A percentile compares a stretch with the other conserved stretches of the same genome.
Evolutionary conservation across 441 rosid genomes (phyloP).

Genomic region (Theobroma grandiflorum): DNA sequence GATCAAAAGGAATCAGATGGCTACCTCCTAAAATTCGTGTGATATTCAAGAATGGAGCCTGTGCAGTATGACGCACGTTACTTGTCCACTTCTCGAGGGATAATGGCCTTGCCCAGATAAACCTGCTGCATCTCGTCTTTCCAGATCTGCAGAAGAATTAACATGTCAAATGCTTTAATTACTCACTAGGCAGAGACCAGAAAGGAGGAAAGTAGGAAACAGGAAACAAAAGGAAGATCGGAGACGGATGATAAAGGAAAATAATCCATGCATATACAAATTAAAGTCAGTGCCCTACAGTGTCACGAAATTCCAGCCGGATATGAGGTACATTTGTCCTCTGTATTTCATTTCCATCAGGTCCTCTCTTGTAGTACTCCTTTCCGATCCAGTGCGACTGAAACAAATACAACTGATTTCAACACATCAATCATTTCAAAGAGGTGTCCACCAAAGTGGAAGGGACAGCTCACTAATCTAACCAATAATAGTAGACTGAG

Average conservation of each 20-base stretch:
- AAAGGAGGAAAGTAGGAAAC: neutral
- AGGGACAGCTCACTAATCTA: neutral
- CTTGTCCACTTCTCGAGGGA: conserved; percentile 69
- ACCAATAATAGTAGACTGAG: neutral
- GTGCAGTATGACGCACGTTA: conserved; percentile 32
- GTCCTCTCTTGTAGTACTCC: conserved; percentile 93
- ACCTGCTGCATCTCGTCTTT: conserved; percentile 93
- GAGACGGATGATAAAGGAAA: neutral
- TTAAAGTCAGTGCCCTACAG: conserved; percentile 49
- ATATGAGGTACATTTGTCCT: conserved; percentile 98
- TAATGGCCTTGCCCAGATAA: conserved; percentile 68
- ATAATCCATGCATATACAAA: neutral
- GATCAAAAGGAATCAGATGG: neutral
- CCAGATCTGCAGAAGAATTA: conserved; percentile 75
- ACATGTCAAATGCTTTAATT: neutral
- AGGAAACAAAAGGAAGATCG: neutral
- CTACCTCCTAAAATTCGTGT: conserved; percentile 30
- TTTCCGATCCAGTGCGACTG: conserved; percentile 99
- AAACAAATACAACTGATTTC: conserved; percentile 11
- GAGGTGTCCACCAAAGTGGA: neutral
- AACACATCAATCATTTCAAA: conserved; percentile 4
- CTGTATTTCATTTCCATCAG: conserved; percentile 92
- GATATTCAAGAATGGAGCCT: conserved; percentile 6
- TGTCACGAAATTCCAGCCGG: conserved; percentile 91
- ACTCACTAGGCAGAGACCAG: neutral